Evolutionary conservation across 306 rosid genomes (phyloP).

Genomic region (Nissolia schottii): DNA sequence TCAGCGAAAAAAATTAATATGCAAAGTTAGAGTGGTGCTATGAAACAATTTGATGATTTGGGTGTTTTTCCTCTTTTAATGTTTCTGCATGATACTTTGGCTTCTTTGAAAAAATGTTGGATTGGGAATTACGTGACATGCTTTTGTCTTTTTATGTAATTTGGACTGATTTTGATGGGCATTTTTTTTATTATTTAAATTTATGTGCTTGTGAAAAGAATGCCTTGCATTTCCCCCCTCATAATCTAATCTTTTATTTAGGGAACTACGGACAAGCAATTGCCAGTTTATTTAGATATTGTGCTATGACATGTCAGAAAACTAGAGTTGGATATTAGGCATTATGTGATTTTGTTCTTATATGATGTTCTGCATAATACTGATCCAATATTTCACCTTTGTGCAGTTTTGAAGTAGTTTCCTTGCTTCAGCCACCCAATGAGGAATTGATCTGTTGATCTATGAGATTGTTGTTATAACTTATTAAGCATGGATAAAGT

Average conservation of each 20-base stretch:
- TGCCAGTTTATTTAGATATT: background rate
- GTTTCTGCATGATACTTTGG: background rate
- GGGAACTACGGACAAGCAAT: background rate
- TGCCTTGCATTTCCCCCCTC: background rate
- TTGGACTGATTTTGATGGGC: background rate
- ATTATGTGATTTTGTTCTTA: background rate
- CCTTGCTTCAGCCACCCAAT: constrained; percentile 32
- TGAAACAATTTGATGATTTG: constrained; percentile 7
- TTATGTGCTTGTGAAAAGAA: background rate
- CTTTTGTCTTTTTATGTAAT: background rate
- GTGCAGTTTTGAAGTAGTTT: constrained; percentile 39
- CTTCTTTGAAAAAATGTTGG: background rate
- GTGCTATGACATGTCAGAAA: background rate
- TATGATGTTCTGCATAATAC: constrained; percentile 7
- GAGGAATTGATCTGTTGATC: constrained; percentile 29
- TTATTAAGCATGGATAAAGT: constrained; percentile 67
- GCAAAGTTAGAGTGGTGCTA: background rate
- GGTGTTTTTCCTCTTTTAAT: constrained; percentile 11
- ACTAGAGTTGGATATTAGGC: background rate
- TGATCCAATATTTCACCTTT: constrained; percentile 6
- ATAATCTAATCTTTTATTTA: background rate
- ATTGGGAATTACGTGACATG: background rate
- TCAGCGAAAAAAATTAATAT: background rate
- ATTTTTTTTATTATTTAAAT: background rate
- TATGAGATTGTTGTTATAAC: constrained; percentile 24